These are phyloP conservation scores for Scutellaria minor DNA, from an alignment of 257 asterid genomes.

Conservation along the genomic window DNA sequence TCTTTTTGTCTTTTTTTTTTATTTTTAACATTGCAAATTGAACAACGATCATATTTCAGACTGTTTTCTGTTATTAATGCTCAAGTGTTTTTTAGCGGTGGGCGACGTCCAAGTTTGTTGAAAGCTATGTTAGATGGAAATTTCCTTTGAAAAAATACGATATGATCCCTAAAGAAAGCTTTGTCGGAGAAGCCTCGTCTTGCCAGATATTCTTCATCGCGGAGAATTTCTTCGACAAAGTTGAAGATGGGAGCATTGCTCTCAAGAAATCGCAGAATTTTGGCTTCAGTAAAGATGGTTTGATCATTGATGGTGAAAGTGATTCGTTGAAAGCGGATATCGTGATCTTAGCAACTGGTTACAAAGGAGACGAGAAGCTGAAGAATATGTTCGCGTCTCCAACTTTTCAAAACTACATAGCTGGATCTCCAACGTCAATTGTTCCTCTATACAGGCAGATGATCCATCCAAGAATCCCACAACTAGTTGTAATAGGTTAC, in stretches of 20 bases:
- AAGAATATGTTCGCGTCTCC: slow-evolving; percentile 49
- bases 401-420: slow-evolving; percentile 41
- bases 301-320: slow-evolving; percentile 50
- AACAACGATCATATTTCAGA: too few relatives aligned
- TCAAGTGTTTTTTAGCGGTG: slow-evolving; percentile 45
- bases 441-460: slow-evolving; percentile 66
- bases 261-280: slow-evolving; percentile 43
- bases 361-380: slow-evolving; percentile 62
- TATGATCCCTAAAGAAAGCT: slow-evolving; percentile 56
- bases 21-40: too few relatives aligned
- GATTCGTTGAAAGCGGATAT: slow-evolving; percentile 48
- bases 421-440: slow-evolving; percentile 45
- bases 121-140: slow-evolving; percentile 56
- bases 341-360: slow-evolving; percentile 66
- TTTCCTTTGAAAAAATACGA: slow-evolving; percentile 57
- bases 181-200: slow-evolving; percentile 42
- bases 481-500: slow-evolving; percentile 65
- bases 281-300: slow-evolving; percentile 51
- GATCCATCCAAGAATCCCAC: slow-evolving; percentile 77
- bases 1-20: not conserved
- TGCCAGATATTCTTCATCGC: slow-evolving; percentile 45
- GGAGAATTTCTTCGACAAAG: slow-evolving; percentile 54
- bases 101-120: slow-evolving; percentile 56
- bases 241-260: slow-evolving; percentile 61
- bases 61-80: too few relatives aligned